Percentiles rank a stretch among this genome's conserved stretches.
Evolutionary conservation across 169 alveolate species (phyloP).

Genomic region (Plasmodium sp.): DNA sequence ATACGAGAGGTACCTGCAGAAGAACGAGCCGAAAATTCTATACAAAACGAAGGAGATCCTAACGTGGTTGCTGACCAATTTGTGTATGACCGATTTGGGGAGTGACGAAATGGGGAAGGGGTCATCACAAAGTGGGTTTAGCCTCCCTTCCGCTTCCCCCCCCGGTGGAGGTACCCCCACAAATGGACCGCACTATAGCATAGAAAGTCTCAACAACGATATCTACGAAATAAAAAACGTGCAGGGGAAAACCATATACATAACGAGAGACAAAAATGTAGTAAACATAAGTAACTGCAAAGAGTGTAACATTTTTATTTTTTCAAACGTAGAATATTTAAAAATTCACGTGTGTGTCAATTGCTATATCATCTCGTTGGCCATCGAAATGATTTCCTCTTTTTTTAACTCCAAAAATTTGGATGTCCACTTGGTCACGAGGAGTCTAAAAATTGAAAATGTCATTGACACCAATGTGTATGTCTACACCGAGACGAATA

Average conservation of each 20-base stretch:
- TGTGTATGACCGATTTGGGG: background rate
- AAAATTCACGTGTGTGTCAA: slow-evolving; percentile 36
- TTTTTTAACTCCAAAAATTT: slow-evolving; percentile 28
- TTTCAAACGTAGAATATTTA: slow-evolving; percentile 23
- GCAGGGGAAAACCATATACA: slow-evolving; percentile 22
- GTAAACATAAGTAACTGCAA: slow-evolving; percentile 47
- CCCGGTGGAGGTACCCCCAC: background rate
- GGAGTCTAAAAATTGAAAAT: slow-evolving; percentile 45
- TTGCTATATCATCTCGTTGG: slow-evolving; percentile 27
- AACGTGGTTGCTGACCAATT: slow-evolving; percentile 23
- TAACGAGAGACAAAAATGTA: slow-evolving; percentile 22
- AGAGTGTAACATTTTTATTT: slow-evolving; percentile 59
- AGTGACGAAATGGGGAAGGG: background rate
- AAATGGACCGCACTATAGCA: background rate
- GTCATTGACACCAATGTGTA: slow-evolving; percentile 53
- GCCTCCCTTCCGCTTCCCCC: background rate
- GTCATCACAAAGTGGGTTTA: background rate
- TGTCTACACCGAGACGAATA: slow-evolving; percentile 68
- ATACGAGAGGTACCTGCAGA: slow-evolving; percentile 22
- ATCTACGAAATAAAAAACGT: slow-evolving; percentile 16
- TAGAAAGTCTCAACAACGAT: slow-evolving; percentile 26
- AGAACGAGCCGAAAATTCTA: slow-evolving; percentile 23
- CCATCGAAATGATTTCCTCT: slow-evolving; percentile 31
- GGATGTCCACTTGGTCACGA: slow-evolving; percentile 54
- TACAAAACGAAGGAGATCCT: slow-evolving; percentile 38